These are phyloP conservation scores for Phytopythium oedochilum DNA, from an alignment of 352 stramenopile species.

Conservation along the genomic window DNA sequence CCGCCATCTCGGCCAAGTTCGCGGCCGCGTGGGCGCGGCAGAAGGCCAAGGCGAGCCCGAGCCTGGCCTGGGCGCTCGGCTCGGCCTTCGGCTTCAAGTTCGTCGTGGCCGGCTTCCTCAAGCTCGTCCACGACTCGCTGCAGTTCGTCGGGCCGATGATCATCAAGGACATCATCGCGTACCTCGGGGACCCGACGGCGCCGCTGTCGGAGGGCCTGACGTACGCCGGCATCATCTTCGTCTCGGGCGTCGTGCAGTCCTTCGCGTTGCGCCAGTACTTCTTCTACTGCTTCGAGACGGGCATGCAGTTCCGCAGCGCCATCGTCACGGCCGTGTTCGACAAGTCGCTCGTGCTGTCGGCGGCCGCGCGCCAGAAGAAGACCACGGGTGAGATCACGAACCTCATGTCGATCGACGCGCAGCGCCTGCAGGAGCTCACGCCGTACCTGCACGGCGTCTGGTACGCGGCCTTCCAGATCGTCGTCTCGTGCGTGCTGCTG, in stretches of 20 bases:
- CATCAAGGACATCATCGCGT: conserved; percentile 86
- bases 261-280: conserved; percentile 81
- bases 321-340: conserved; percentile 73
- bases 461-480: conserved; percentile 82
- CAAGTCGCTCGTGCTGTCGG: conserved; percentile 85
- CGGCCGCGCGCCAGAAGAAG: conserved; percentile 61
- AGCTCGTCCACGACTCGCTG: conserved; percentile 77
- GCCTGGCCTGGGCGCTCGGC: conserved; percentile 45
- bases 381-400: conserved; percentile 96
- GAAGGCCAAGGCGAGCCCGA: conserved; percentile 26
- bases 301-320: conserved; percentile 69
- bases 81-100: conserved; percentile 55
- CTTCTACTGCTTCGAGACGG: conserved; percentile 82
- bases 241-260: conserved; percentile 66
- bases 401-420: conserved; percentile 96
- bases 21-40: conserved; percentile 36
- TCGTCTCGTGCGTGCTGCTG: conserved; percentile 64
- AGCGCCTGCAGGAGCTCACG: conserved; percentile 94
- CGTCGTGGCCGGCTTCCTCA: conserved; percentile 53
- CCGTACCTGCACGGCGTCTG: conserved; percentile 92
- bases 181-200: conserved; percentile 57
- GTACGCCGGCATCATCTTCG: conserved; percentile 69
- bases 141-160: conserved; percentile 82
- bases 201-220: conserved; percentile 46
- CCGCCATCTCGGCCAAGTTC: conserved; percentile 40